Evolutionary conservation across 208 protist genomes (phyloP), one percentile per base, ranked within the genome.

Genomic region (Acanthamoeba lenticulata): DNA sequence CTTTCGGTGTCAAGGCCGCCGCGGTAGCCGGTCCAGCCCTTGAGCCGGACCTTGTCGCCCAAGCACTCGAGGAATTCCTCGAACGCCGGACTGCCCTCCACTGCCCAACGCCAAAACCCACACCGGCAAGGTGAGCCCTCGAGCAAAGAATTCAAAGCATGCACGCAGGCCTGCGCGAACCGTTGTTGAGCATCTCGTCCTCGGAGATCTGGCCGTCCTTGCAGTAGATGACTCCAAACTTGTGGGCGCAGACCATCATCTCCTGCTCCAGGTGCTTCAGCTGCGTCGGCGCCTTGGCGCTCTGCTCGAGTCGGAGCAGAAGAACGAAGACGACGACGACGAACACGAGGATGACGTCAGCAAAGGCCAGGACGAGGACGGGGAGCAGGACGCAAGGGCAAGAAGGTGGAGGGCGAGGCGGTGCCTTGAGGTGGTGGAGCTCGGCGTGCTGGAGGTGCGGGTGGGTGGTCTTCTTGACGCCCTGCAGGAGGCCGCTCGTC

Each of bases 211-310:
- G 86, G 6, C 86, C 86, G 13, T 92, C 57, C 60, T 92, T 92
- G 55, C 86, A 92, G 38, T 92, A 92, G 44, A 92, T 67, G 40
- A 92, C 57, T 21, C 86, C 86, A 69, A 92, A 92, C 42, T 92
- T 92, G 62, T 92, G 62, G 15, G 86, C 86, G 45, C 86, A 38
- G 21, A 92, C 86, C 55, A 92, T 67, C 47, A 60, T 44, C 86
- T 32, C 47, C 49, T 69, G 40, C 47, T 92, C 86, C 21, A 92
- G 47, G 19, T 49, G n/a, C 47, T 74, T 92, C 24, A 92, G 86
- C 62, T 92, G 57, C 62, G 69, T 92, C 27, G 38, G 17, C 34
- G 47, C 47, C 32, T 67, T 74, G 6, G 86, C 62, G 24, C 86
- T 55, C 81, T 74, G 34, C 7, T 74, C 49, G 15, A 5, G 29